Evolutionary conservation across 768 basidiomycete species (phyloP).

Genomic region (Podaxis sp.): DNA sequence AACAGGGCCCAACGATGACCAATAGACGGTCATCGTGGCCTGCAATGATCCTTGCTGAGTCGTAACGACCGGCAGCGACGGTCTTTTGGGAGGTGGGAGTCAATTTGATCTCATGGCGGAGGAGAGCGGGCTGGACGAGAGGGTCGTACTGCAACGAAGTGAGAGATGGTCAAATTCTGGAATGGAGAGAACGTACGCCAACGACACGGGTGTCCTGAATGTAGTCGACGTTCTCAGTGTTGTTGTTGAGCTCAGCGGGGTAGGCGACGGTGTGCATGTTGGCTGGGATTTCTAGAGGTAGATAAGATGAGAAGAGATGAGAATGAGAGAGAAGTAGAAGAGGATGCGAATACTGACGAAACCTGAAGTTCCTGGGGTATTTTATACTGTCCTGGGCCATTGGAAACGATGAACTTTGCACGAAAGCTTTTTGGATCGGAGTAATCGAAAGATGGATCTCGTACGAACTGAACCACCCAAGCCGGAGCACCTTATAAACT

Average conservation of each 20-base stretch:
- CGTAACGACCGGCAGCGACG: slow-evolving; percentile 77
- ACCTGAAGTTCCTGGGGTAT: slow-evolving; percentile 28
- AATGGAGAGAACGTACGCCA: slow-evolving; percentile 51
- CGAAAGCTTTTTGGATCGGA: slow-evolving; percentile 10
- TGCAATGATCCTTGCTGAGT: slow-evolving; percentile 74
- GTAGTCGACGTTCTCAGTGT: slow-evolving; percentile 65
- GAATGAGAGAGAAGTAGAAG: slow-evolving; percentile 20
- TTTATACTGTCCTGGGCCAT: slow-evolving; percentile 34
- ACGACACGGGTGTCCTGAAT: slow-evolving; percentile 82
- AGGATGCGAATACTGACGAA: slow-evolving; percentile 23
- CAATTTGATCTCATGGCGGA: slow-evolving; percentile 83
- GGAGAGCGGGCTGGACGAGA: slow-evolving; percentile 89
- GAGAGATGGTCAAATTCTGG: background rate
- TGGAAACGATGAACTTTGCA: slow-evolving; percentile 6
- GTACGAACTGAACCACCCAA: slow-evolving; percentile 15
- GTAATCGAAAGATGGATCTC: slow-evolving; percentile 12
- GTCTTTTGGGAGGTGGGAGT: slow-evolving; percentile 64
- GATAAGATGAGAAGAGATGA: slow-evolving; percentile 21
- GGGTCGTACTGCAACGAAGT: slow-evolving; percentile 75
- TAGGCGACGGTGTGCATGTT: slow-evolving; percentile 62
- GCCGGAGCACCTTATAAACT: slow-evolving; percentile 8
- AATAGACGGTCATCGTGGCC: slow-evolving; percentile 85
- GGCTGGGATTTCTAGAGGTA: slow-evolving; percentile 37
- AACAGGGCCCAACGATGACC: slow-evolving; percentile 94
- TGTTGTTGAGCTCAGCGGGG: slow-evolving; percentile 62